Conservation (phyloP, 306 rosid species). For the Glycine tomentella region DNA sequence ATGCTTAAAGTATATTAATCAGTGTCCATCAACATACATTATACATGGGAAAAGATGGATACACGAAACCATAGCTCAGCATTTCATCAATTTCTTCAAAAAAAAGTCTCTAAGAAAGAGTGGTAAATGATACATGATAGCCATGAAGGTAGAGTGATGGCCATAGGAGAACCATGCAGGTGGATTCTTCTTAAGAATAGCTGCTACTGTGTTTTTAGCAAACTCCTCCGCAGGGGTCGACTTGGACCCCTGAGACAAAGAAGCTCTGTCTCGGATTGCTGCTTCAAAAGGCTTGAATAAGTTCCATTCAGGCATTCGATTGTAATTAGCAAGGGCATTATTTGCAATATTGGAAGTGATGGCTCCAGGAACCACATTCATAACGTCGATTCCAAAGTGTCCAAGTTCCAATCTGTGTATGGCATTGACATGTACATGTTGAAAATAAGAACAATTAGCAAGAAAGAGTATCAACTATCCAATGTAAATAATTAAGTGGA, state of each 20-base stretch:
- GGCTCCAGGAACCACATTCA: conserved; percentile 83
- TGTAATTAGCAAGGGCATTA: conserved; percentile 57
- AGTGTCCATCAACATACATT: neutral
- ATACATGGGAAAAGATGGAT: too few relatives aligned
- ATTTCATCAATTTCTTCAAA: conserved; percentile 50
- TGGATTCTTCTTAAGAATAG: conserved; percentile 68
- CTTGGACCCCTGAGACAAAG: conserved; percentile 58
- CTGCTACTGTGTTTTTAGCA: conserved; percentile 69
- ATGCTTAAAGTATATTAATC: too few relatives aligned
- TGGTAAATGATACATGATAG: conserved; percentile 75
- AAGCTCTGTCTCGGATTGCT: conserved; percentile 63
- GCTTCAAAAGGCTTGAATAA: conserved; percentile 73
- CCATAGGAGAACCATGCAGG: conserved; percentile 86
- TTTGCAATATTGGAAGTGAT: conserved; percentile 74
- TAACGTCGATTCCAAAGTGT: conserved; percentile 80
- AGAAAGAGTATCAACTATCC: neutral
- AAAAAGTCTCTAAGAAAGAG: conserved; percentile 67
- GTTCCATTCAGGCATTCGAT: conserved; percentile 71
- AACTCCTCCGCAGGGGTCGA: conserved; percentile 78
- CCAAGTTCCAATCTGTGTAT: conserved; percentile 64
- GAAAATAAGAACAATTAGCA: neutral
- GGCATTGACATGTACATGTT: neutral
- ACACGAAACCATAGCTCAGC: conserved; percentile 6
- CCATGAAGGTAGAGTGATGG: conserved; percentile 55
- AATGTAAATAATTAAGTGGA: neutral